Evolutionary conservation across 2,329 filamentous ascomycete species (phyloP), one percentile per base, ranked within the genome.

Genomic region (Sordariomycetes sp.): DNA sequence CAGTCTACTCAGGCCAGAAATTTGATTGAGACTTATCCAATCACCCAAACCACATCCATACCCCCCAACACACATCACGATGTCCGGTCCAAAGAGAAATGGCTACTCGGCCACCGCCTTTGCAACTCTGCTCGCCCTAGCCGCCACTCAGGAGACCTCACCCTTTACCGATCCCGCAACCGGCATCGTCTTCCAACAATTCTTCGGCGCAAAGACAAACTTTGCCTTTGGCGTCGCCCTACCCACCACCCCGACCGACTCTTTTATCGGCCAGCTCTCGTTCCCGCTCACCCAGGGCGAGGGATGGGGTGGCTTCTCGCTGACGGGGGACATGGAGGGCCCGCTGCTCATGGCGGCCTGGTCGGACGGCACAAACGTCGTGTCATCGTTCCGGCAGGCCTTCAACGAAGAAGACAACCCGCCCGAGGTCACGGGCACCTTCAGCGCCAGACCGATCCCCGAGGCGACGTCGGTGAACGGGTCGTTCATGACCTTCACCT

Each of bases 251-350:
- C 67, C 72, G 0, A 61, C 69, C 61, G 14, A 71, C 63, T 52
- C 62, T n/a, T 76, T 78, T 65, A 77, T 79, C 54, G 76, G 73
- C 8, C 76, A 78, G 60, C 68, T 79, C 14, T 69, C 73, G 20
- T 73, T 75, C 59, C 73, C 72, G 0, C 66, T 72, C 1, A 62
- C 61, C 12, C 69, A 71, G 53, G 72, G 73, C 3, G 69, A 67
- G 2, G 76, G 76, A 24, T 78, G 74, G 74, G 73, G 72, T 51
- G 74, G 73, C n/a, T 70, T 74, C 50, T 71, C 69, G n/a, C 63
- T 78, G 18, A 73, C 71, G 0, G 73, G 74, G 3, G 68, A 71
- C 8, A 78, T 79, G 75, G 64, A 74, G 53, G 71, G 70, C 10
- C 72, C 74, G 22, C 69, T 79, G 22, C 67, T 79, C 32, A 68